Percentiles rank a stretch among this genome's conserved stretches.
phyloP scores from a whole-genome alignment of 2,329 filamentous ascomycete genomes.

The Monosporascus sp. region DNA sequence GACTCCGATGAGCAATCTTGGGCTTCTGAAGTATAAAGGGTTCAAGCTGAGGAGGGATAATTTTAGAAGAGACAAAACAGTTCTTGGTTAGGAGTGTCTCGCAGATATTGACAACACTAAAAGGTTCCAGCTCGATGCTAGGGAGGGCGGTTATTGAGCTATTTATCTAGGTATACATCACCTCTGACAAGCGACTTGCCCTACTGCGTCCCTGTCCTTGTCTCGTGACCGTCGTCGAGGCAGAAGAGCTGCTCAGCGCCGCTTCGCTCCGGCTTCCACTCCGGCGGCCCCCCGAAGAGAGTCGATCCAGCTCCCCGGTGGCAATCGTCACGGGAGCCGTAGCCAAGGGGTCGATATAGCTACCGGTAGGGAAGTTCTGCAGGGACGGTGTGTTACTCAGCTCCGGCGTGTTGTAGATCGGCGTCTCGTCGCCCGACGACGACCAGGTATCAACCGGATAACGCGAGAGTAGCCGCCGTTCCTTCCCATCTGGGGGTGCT shows the following conservation, averaged over 20 bases:
- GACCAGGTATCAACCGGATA: constrained; percentile 22
- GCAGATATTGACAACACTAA: too few relatives aligned
- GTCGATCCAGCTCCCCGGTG: constrained; percentile 22
- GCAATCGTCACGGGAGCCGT: constrained; percentile 21
- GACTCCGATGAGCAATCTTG: too few relatives aligned
- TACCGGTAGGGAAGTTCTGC: neutral
- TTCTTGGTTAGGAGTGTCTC: too few relatives aligned
- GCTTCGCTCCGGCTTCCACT: neutral
- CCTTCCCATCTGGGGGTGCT: constrained; percentile 16
- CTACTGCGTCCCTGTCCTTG: neutral
- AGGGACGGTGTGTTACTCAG: constrained; percentile 10
- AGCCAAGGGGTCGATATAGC: constrained; percentile 16
- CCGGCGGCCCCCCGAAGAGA: constrained; percentile 11
- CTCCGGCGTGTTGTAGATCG: constrained; percentile 24
- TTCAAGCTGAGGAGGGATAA: too few relatives aligned
- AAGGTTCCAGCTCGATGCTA: too few relatives aligned
- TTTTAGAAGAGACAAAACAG: too few relatives aligned
- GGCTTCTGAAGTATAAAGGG: too few relatives aligned
- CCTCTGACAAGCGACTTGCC: neutral
- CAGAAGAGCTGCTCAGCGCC: too few relatives aligned
- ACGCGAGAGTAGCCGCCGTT: constrained; percentile 23
- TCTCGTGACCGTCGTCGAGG: neutral
- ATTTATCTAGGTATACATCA: too few relatives aligned
- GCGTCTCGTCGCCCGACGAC: constrained; percentile 24
- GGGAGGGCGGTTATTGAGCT: too few relatives aligned